Base-by-base conservation (phyloP, 2,329 filamentous ascomycete genomes). In the Didymella segeticola region DNA sequence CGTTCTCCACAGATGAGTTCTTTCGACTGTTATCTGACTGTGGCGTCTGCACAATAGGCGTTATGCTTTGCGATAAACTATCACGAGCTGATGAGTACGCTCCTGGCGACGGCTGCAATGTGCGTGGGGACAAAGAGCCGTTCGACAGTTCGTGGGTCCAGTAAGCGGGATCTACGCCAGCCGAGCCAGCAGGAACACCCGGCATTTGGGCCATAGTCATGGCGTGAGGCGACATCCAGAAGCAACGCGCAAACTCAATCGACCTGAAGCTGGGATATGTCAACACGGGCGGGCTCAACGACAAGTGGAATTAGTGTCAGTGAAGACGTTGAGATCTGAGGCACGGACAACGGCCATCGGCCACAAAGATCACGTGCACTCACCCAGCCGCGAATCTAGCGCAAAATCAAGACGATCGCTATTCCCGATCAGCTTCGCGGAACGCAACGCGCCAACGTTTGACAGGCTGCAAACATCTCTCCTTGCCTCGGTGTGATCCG, bases 21-120 rank as follows among this genome's bases (percentile, higher is more conserved):
- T 57, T 60, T 45, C 55, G 60, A 47, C 61, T 59, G 26, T 39
- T 57, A 33, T 71, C 65, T n/a, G 67, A 66, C 23, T 62, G 67
- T 17, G 70, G 69, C 22, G 67, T 72, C 29, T 72, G 70, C 33
- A 59, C 58, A 15, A 65, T 67, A n/a, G 71, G 67, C n/a, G 69
- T 73, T 17, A 53, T 52, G 43, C 60, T 64, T 31, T 63, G 60
- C 42, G 46, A 48, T 17, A 64, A 46, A 56, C 70, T 74, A 36
- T 66, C 67, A 39, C 66, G 69, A 14, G 64, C 67, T 22, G 68
- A 66, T 20, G 63, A 64, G 47, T 70, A 72, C 19, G 57, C 55
- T 20, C 65, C 59, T 22, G 69, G 69, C 39, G 71, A 73, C 15
- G 66, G 58, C 49, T 73, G 70, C 22, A 56, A 15, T 25, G 53